Evolutionary conservation across 1,139 yeast species (phyloP), one percentile per base, ranked within the genome.

Genomic region (Suhomyces terraborum): DNA sequence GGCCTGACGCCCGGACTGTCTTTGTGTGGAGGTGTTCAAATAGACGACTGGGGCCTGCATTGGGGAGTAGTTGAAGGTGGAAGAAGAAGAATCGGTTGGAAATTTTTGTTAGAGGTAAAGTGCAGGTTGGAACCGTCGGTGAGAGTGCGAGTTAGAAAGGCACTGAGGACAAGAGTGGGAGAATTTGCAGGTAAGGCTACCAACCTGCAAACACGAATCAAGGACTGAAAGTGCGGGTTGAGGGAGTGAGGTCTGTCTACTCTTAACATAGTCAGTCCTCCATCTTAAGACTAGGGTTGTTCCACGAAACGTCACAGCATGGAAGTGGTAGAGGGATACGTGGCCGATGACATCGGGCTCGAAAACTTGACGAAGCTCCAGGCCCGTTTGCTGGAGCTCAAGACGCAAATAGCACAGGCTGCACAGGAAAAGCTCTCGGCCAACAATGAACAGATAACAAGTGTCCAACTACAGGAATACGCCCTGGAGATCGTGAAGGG

Each of bases 1-100:
- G 2, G 99, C 98, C 65, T 91, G 93, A 55, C 98, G 89, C 36
- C 98, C 98, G 30, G 91, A 83, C 60, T 94, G 96, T 63, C 98
- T 84, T 64, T 89, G 95, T 49, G 91, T 85, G 42, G 88, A 81
- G 34, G 98, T 87, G 69, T 89, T 73, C 66, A 73, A 63, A 53
- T 73, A 73, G 35, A 73, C 77, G 41, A 73, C 77, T 36, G 78
- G 78, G 18, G 78, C 78, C 59, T 73, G 77, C 77, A 73, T 73
- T 47, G 41, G 40, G 32, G 16, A 39, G 13, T 24, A 24, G 35
- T 30, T 30, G 16, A 18, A 12, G 27, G 9, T 21, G 25, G 19
- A 21, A 19, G 25, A 31, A 21, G 23, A 13, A 18, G 36, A 20
- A 13, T 36, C 36, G n/a, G n/a, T n/a, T n/a, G n/a, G 38, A 41